Evolutionary conservation across 2,329 filamentous ascomycete genomes (phyloP).

Genomic region (Pseudofabraea citricarpa): DNA sequence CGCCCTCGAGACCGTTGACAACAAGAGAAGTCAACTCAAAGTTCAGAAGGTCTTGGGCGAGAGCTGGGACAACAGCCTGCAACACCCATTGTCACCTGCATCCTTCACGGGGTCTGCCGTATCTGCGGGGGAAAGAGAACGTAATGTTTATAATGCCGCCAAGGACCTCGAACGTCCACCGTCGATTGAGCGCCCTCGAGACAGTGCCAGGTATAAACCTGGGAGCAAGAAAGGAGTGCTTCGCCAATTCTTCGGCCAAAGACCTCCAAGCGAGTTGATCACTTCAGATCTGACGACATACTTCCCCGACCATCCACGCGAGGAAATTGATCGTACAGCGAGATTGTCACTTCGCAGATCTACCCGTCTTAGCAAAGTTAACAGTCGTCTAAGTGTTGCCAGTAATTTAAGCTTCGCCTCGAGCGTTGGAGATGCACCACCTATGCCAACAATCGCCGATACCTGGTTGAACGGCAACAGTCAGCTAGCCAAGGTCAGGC

Average conservation of each 20-base stretch:
- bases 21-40: slow-evolving; percentile 79
- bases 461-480: slow-evolving; percentile 71
- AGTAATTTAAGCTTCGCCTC: slow-evolving; percentile 93
- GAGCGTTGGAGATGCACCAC: slow-evolving; percentile 86
- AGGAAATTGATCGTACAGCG: slow-evolving; percentile 93
- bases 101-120: slow-evolving; percentile 43
- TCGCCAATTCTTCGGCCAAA: slow-evolving; percentile 82
- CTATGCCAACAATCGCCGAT: slow-evolving; percentile 92
- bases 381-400: slow-evolving; percentile 87
- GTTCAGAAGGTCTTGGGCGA: slow-evolving; percentile 87
- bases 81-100: slow-evolving; percentile 81
- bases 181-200: slow-evolving; percentile 30
- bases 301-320: slow-evolving; percentile 90
- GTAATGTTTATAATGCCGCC: slow-evolving; percentile 57
- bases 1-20: slow-evolving; percentile 54
- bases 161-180: slow-evolving; percentile 53
- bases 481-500: slow-evolving; percentile 44
- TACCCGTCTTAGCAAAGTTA: slow-evolving; percentile 84
- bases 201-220: slow-evolving; percentile 23
- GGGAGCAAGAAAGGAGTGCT: slow-evolving; percentile 52
- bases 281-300: slow-evolving; percentile 94
- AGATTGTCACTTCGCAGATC: slow-evolving; percentile 89
- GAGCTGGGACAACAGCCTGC: slow-evolving; percentile 72
- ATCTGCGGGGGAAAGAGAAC: slow-evolving; percentile 55
- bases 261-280: slow-evolving; percentile 95